Evolutionary conservation across 768 basidiomycete species (phyloP).

Genomic region (Podaxis rugospora): DNA sequence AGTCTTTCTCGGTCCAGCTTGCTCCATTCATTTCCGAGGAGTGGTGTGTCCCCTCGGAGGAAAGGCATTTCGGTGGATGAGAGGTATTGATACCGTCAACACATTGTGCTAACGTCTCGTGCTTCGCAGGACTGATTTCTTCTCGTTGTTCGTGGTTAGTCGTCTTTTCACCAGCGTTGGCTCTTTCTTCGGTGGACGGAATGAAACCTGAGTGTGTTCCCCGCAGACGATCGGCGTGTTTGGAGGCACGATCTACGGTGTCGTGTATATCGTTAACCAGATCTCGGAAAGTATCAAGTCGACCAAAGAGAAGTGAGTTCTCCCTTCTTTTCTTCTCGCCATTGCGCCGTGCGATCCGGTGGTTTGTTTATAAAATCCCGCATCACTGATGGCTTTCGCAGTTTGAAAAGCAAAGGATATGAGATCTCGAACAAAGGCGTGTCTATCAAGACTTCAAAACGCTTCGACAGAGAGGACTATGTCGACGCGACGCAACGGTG

Average conservation of each 20-base stretch:
- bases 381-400: constrained; percentile 17
- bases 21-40: background rate
- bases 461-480: constrained; percentile 59
- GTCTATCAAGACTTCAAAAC: constrained; percentile 58
- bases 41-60: background rate
- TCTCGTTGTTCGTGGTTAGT: constrained; percentile 11
- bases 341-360: background rate
- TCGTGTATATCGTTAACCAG: constrained; percentile 31
- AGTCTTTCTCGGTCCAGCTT: background rate
- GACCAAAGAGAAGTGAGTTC: constrained; percentile 52
- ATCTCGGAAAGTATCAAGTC: constrained; percentile 40
- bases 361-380: background rate
- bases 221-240: constrained; percentile 45
- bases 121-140: background rate
- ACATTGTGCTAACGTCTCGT: background rate
- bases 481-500: constrained; percentile 74
- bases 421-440: constrained; percentile 57
- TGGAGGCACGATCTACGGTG: constrained; percentile 40
- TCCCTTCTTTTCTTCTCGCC: background rate
- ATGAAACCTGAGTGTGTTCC: background rate
- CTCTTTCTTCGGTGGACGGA: background rate
- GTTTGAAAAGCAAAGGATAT: constrained; percentile 54
- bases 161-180: background rate
- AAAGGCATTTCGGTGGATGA: background rate
- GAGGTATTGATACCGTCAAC: too few species aligned